A percentile compares a stretch with the other conserved stretches of the same genome.
Conservation (phyloP, 305 asterid genomes). For the Andrographis paniculata region DNA sequence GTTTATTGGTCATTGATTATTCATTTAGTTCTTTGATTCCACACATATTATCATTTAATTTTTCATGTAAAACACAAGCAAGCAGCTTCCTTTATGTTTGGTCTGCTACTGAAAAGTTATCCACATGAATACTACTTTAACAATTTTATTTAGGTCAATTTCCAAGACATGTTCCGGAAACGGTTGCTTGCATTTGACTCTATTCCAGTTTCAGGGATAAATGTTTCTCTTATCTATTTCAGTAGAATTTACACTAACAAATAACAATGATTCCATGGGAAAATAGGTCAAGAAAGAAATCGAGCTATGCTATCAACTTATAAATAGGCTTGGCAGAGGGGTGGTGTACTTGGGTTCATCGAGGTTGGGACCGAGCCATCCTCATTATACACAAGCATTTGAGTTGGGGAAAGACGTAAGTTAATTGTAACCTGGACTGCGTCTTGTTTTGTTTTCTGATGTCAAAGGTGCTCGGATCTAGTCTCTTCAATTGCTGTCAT, state of each 20-base stretch:
- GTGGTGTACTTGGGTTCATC: constrained; percentile 93
- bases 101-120: too few relatives aligned
- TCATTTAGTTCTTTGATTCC: too few relatives aligned
- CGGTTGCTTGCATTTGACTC: too few relatives aligned
- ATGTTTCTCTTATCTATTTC: too few relatives aligned
- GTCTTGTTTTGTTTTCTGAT: constrained; percentile 7
- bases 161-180: too few relatives aligned
- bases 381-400: constrained; percentile 48
- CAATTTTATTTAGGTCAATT: too few relatives aligned
- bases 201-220: too few relatives aligned
- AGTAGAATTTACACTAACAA: not conserved
- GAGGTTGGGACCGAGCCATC: constrained; percentile 66
- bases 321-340: constrained; percentile 76
- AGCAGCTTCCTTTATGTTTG: too few relatives aligned
- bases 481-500: constrained; percentile 12
- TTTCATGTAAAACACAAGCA: too few relatives aligned
- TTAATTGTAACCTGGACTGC: not conserved
- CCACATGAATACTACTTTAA: too few relatives aligned
- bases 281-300: constrained; percentile 82
- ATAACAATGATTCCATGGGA: not conserved
- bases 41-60: too few relatives aligned
- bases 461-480: constrained; percentile 2
- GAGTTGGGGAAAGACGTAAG: constrained; percentile 59
- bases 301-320: constrained; percentile 66
- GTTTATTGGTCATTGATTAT: too few relatives aligned